Percentiles rank a stretch among this genome's conserved stretches.
Evolutionary conservation across 768 basidiomycete species (phyloP).

Genomic region (Tylopilus rubrobrunneus): DNA sequence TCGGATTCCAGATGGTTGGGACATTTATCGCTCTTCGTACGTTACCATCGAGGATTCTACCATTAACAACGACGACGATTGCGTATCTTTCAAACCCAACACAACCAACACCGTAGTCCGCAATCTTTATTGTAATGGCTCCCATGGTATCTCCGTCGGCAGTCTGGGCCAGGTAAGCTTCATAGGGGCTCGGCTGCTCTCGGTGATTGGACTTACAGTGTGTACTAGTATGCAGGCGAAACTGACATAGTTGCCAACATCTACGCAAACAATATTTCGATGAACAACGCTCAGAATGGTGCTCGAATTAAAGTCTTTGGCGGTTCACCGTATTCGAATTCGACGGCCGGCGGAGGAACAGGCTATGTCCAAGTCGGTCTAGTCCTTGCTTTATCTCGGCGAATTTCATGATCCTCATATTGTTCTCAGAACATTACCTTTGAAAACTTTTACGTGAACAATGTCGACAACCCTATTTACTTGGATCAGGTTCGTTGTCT

Average conservation of each 20-base stretch:
- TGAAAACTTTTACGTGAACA: constrained; percentile 26
- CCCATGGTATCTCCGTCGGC: constrained; percentile 44
- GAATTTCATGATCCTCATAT: not conserved
- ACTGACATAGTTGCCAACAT: constrained; percentile 45
- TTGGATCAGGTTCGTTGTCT: constrained; percentile 30
- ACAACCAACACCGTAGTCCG: constrained; percentile 39
- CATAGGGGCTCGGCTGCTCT: not conserved
- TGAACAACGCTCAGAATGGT: constrained; percentile 46
- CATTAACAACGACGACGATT: constrained; percentile 42
- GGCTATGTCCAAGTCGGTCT: constrained; percentile 36
- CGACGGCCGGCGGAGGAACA: constrained; percentile 39
- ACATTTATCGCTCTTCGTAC: constrained; percentile 40
- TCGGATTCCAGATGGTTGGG: constrained; percentile 39
- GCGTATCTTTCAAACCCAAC: constrained; percentile 28
- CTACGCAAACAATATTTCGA: constrained; percentile 38
- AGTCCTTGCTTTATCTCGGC: not conserved
- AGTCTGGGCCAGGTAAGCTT: constrained; percentile 36
- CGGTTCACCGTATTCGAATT: constrained; percentile 37
- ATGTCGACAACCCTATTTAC: constrained; percentile 42
- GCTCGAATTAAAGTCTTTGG: constrained; percentile 53
- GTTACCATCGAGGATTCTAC: constrained; percentile 31
- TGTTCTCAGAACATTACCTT: constrained; percentile 21
- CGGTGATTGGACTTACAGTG: not conserved
- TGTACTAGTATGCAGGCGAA: constrained; percentile 34
- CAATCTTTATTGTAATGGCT: constrained; percentile 40